Evolutionary conservation across 2,329 filamentous ascomycete genomes (phyloP).

Genomic region (Blastomyces gilchristii): DNA sequence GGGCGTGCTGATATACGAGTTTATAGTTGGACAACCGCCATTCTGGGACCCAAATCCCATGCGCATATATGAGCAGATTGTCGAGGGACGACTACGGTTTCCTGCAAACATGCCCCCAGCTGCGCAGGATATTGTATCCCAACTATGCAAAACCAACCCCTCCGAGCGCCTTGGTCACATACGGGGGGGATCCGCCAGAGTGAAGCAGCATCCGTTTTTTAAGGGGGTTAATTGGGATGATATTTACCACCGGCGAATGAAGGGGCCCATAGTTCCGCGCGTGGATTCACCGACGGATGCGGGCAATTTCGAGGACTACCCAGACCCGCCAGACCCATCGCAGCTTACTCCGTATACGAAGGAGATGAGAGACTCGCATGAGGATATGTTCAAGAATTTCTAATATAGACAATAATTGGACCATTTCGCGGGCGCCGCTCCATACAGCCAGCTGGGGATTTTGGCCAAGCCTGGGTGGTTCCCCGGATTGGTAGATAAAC

Average conservation of each 20-base stretch:
- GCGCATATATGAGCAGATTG: slow-evolving; percentile 60
- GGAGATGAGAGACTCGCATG: slow-evolving; percentile 51
- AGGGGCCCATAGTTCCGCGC: slow-evolving; percentile 54
- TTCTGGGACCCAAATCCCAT: slow-evolving; percentile 62
- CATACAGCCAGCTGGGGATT: neutral
- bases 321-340: slow-evolving; percentile 43
- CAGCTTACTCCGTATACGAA: slow-evolving; percentile 47
- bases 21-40: slow-evolving; percentile 56
- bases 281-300: slow-evolving; percentile 51
- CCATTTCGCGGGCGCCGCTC: neutral
- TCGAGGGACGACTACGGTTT: slow-evolving; percentile 52
- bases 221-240: slow-evolving; percentile 52
- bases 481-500: neutral
- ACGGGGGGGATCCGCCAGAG: slow-evolving; percentile 47
- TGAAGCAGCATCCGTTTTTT: slow-evolving; percentile 55
- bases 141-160: slow-evolving; percentile 54
- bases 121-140: slow-evolving; percentile 51
- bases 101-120: slow-evolving; percentile 49
- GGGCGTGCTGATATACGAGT: slow-evolving; percentile 57
- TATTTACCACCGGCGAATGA: slow-evolving; percentile 48
- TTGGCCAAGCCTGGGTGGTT: neutral
- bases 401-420: slow-evolving; percentile 20
- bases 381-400: slow-evolving; percentile 52
- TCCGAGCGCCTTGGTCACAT: slow-evolving; percentile 54
- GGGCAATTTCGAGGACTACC: slow-evolving; percentile 57